phyloP scores from a whole-genome alignment of 208 protist species.

The Strigomonas culicis region DNA sequence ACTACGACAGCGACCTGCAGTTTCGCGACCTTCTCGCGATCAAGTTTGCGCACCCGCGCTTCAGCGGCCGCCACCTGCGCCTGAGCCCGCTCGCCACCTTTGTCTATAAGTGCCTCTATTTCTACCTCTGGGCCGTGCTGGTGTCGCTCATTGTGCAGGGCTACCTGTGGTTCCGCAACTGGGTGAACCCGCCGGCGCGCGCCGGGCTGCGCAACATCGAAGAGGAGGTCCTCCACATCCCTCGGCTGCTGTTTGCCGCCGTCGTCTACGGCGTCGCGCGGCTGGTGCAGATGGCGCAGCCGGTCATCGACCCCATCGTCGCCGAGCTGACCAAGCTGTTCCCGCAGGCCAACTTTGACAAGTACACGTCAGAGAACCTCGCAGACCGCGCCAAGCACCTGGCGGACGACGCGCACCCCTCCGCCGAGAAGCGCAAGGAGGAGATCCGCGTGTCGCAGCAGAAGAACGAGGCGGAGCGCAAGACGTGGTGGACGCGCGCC shows the following conservation, averaged over 20 bases:
- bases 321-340: slow-evolving; percentile 42
- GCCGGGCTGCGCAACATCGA: slow-evolving; percentile 77
- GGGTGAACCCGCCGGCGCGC: slow-evolving; percentile 82
- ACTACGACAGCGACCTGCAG: slow-evolving; percentile 63
- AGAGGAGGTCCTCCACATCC: slow-evolving; percentile 77
- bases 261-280: slow-evolving; percentile 55
- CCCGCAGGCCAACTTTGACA: slow-evolving; percentile 67
- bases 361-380: slow-evolving; percentile 56
- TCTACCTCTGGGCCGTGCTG: slow-evolving; percentile 78
- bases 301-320: slow-evolving; percentile 60
- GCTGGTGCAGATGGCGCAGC: slow-evolving; percentile 49
- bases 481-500: slow-evolving; percentile 59
- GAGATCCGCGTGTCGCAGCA: slow-evolving; percentile 22
- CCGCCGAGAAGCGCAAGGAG: slow-evolving; percentile 30
- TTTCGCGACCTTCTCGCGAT: slow-evolving; percentile 82
- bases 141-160: slow-evolving; percentile 74
- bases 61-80: slow-evolving; percentile 66
- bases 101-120: slow-evolving; percentile 78
- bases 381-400: slow-evolving; percentile 51
- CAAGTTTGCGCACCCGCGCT: slow-evolving; percentile 76
- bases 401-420: slow-evolving; percentile 45
- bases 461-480: slow-evolving; percentile 35
- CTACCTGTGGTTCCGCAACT: slow-evolving; percentile 78
- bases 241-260: slow-evolving; percentile 64
- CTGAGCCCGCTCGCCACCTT: slow-evolving; percentile 51